Base-by-base conservation (phyloP, 73 alveolate species). In the Paramecium biaurelia region DNA sequence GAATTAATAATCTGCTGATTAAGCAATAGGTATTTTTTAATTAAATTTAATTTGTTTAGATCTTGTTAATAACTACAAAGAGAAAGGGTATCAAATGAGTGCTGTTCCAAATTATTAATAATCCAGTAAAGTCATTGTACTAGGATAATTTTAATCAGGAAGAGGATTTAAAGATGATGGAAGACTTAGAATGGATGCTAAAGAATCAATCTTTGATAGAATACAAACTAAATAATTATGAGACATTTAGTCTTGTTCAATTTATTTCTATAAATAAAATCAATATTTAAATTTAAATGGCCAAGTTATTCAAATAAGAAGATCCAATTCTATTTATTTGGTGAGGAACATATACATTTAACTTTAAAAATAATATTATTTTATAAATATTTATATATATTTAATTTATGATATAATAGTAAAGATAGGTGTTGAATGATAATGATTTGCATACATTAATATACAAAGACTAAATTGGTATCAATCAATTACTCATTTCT, bases 201-300 rank as follows among this genome's bases (percentile, higher is more conserved):
- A 72, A 37, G 86, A 72, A 37, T 72, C 86, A 38, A 72, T 72
- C 1, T 72, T 72, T 37, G 86, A 72, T n/a, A 34, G 86, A 72
- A 34, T 72, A 32, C 26, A 63, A 63, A 72, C 67, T 1, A 72
- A 72, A 23, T 53, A 53, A 7, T 35, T 0, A 11, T 72, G 63
- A 72, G 47, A 4, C 30, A 53, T 53, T 53, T 34, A 53, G 30
- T 53, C 68, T 18, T n/a, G 23, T 53, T 53, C 68, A 53, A 47
- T 47, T 53, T 18, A 53, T 53, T 53, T 53, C 68, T 53, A 53
- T 53, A 53, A 53, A 38, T 38, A 38, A 53, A 53, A 47, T 18
- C 30, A 53, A 53, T n/a, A 53, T 53, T 53, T 47, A 41, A 41
- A 41, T 41, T 41, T 41, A 47, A 47, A 15, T 47, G 26, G 47